Percentiles rank a stretch among this genome's conserved stretches.
Evolutionary conservation across 495 filamentous ascomycete species (phyloP).

Genomic region (Neurospora cerealis): DNA sequence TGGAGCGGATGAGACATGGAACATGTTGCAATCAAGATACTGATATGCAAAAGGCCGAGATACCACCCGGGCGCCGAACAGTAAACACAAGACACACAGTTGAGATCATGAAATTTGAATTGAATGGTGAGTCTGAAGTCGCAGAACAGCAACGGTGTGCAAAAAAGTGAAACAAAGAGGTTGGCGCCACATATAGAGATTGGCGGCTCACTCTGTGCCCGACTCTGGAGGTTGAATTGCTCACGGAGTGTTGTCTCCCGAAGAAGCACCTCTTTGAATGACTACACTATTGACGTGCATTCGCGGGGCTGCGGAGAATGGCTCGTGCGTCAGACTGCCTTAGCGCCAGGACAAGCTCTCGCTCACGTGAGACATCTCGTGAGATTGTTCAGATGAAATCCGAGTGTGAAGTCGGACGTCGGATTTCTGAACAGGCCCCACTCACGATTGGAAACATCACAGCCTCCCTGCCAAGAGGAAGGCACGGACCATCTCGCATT

Average conservation of each 20-base stretch:
- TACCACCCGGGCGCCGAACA: neutral
- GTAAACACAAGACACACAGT: neutral
- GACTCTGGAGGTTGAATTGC: neutral
- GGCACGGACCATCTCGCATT: conserved; percentile 17
- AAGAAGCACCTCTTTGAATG: neutral
- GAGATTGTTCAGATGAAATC: neutral
- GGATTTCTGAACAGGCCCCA: neutral
- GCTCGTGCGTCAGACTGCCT: neutral
- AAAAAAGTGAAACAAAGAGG: neutral
- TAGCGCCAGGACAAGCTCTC: neutral
- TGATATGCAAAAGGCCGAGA: neutral
- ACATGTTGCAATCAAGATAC: neutral
- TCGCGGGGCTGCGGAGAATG: neutral
- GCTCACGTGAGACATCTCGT: neutral
- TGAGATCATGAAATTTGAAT: neutral
- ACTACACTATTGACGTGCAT: neutral
- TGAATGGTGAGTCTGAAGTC: neutral
- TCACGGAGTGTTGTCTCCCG: neutral
- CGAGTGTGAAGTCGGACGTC: neutral
- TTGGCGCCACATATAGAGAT: neutral
- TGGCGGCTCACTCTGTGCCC: neutral
- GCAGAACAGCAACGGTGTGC: neutral
- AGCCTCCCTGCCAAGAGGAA: conserved; percentile 20
- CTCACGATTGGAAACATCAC: conserved; percentile 1
- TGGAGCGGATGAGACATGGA: neutral